Evolutionary conservation across 2,329 filamentous ascomycete species (phyloP).

Genomic region (Dactylonectria estremocensis): DNA sequence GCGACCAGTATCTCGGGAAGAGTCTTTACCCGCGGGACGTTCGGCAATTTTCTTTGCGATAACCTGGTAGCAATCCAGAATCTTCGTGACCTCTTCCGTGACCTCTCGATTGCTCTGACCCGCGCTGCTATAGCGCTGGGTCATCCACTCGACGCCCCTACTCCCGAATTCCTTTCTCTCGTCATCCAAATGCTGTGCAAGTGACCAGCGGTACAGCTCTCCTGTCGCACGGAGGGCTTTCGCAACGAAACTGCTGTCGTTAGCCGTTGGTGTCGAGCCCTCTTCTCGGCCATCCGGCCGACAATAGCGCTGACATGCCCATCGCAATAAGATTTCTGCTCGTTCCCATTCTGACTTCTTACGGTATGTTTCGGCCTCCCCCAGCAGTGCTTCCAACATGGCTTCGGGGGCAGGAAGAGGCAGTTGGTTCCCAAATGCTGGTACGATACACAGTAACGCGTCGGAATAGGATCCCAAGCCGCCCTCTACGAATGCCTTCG

Average conservation of each 20-base stretch:
- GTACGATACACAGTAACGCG: conserved; percentile 31
- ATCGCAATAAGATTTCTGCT: not conserved
- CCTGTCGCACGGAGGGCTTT: conserved; percentile 13
- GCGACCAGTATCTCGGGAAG: not conserved
- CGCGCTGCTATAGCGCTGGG: not conserved
- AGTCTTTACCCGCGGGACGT: not conserved
- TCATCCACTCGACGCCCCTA: conserved; percentile 24
- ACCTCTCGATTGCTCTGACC: not conserved
- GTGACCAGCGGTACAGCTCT: not conserved
- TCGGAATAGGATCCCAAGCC: conserved; percentile 27
- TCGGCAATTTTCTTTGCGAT: conserved; percentile 5
- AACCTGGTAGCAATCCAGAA: conserved; percentile 22
- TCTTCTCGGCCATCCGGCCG: not conserved
- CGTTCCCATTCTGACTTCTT: not conserved
- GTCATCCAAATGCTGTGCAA: too few species aligned
- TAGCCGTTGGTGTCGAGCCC: not conserved
- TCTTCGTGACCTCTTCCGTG: not conserved
- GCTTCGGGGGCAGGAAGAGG: not conserved
- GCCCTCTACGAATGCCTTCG: conserved; percentile 28
- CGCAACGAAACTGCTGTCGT: not conserved
- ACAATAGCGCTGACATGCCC: not conserved
- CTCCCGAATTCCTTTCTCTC: not conserved
- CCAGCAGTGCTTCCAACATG: not conserved
- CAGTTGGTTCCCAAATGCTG: conserved; percentile 12
- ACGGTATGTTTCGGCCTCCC: not conserved